A percentile compares a stretch with the other conserved stretches of the same genome.
phyloP scores from a whole-genome alignment of 2,329 filamentous ascomycete species.

The Fusarium sp. region DNA sequence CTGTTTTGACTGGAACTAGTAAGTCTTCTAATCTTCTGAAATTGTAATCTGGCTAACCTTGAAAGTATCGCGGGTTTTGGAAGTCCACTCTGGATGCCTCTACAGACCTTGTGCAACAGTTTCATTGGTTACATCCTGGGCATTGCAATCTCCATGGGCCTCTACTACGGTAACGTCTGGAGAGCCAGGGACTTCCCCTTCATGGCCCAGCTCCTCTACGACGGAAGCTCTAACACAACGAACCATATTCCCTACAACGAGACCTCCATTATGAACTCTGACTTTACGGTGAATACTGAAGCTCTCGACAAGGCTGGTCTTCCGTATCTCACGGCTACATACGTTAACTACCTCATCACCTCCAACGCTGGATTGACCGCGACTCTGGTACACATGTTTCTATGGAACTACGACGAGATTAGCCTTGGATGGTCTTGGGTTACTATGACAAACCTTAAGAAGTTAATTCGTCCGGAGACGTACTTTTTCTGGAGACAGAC shows the following conservation, averaged over 20 bases:
- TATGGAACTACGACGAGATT: constrained; percentile 46
- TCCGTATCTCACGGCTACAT: constrained; percentile 28
- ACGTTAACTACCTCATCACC: constrained; percentile 33
- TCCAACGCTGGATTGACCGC: constrained; percentile 32
- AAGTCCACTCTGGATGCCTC: constrained; percentile 55
- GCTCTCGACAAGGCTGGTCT: constrained; percentile 20
- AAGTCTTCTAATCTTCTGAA: too few species aligned
- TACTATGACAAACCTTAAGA: neutral
- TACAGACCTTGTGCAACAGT: constrained; percentile 56
- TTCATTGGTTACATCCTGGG: constrained; percentile 56
- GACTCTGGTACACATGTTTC: constrained; percentile 27
- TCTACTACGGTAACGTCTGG: constrained; percentile 38
- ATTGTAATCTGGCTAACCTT: too few species aligned
- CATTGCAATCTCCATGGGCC: constrained; percentile 53
- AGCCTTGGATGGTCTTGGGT: constrained; percentile 40
- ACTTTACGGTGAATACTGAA: constrained; percentile 39
- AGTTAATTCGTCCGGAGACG: neutral
- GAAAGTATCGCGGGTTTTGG: constrained; percentile 41
- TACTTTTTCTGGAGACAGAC: constrained; percentile 29
- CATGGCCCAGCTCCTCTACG: constrained; percentile 34
- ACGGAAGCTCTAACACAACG: constrained; percentile 11
- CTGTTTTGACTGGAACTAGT: constrained; percentile 35
- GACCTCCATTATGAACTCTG: constrained; percentile 22
- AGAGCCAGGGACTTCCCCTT: constrained; percentile 36
- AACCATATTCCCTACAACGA: constrained; percentile 23